phyloP scores from a whole-genome alignment of 1,284 basidiomycete species.

The Entoloma clypeatum region DNA sequence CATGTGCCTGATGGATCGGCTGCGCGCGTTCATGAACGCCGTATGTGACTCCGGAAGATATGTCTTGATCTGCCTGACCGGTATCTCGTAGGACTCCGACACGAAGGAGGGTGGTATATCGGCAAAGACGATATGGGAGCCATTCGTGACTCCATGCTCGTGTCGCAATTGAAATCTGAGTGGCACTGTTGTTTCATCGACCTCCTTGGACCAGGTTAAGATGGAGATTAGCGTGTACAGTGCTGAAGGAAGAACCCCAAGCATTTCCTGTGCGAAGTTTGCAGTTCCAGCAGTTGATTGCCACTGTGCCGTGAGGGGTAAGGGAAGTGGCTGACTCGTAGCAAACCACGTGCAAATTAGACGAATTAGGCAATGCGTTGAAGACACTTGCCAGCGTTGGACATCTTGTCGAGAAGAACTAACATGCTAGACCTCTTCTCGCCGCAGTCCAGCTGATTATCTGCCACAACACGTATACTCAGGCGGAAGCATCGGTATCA shows the following conservation, averaged over 20 bases:
- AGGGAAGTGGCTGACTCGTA: constrained; percentile 1
- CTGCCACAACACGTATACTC: too few species aligned
- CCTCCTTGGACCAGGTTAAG: constrained; percentile 20
- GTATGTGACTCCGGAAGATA: constrained; percentile 44
- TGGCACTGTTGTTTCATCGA: constrained; percentile 18
- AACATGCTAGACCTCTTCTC: too few species aligned
- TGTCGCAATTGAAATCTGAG: constrained; percentile 63
- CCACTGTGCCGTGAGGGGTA: constrained; percentile 1
- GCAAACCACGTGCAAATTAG: too few species aligned
- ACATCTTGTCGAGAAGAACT: too few species aligned
- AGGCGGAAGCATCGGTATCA: too few species aligned
- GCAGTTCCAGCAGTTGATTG: constrained; percentile 11
- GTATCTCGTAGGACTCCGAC: constrained; percentile 33
- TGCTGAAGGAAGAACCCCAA: constrained; percentile 22
- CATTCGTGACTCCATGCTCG: constrained; percentile 50
- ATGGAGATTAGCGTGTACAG: constrained; percentile 23
- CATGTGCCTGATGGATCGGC: constrained; percentile 38
- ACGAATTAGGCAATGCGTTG: too few species aligned
- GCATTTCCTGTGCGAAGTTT: constrained; percentile 19
- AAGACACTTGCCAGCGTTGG: too few species aligned
- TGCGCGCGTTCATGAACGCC: constrained; percentile 46
- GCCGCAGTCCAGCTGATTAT: too few species aligned
- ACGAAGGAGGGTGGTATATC: constrained; percentile 37
- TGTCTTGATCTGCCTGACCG: constrained; percentile 34
- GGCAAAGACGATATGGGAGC: constrained; percentile 52